phyloP scores from a whole-genome alignment of 768 basidiomycete genomes.

The Russula sp. region DNA sequence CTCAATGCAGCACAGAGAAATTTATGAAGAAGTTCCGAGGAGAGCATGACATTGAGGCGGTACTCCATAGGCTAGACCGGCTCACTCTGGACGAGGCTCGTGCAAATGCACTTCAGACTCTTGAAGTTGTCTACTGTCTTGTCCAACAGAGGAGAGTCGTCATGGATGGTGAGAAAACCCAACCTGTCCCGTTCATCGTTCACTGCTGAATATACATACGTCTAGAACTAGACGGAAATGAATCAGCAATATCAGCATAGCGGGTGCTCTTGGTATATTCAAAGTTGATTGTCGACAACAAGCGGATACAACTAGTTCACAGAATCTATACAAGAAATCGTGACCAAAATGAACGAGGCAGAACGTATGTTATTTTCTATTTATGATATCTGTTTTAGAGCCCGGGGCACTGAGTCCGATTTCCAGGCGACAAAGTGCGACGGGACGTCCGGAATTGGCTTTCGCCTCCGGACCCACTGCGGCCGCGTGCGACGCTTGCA shows the following conservation, averaged over 20 bases:
- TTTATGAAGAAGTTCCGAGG: not conserved
- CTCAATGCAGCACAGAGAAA: constrained; percentile 7
- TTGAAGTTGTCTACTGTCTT: constrained; percentile 3
- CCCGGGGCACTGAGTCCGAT: not conserved
- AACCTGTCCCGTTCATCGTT: too few relatives aligned
- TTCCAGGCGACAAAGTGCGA: not conserved
- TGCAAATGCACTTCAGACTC: not conserved
- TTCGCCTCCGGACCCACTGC: too few relatives aligned
- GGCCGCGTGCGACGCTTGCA: too few relatives aligned
- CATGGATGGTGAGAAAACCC: constrained; percentile 1
- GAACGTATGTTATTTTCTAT: not conserved
- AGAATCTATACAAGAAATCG: constrained; percentile 1
- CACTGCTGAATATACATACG: not conserved
- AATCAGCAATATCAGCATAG: not conserved
- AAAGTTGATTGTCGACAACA: not conserved
- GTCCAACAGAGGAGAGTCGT: not conserved
- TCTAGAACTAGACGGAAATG: not conserved
- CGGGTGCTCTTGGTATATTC: not conserved
- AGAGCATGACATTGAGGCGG: not conserved
- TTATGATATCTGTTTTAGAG: too few relatives aligned
- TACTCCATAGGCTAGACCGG: not conserved
- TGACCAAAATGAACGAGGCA: not conserved
- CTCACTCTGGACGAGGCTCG: constrained; percentile 10
- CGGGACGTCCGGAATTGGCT: too few relatives aligned
- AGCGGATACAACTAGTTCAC: not conserved